Base-by-base conservation (phyloP, 805 yeast species). In the Metschnikowia continentalis region DNA sequence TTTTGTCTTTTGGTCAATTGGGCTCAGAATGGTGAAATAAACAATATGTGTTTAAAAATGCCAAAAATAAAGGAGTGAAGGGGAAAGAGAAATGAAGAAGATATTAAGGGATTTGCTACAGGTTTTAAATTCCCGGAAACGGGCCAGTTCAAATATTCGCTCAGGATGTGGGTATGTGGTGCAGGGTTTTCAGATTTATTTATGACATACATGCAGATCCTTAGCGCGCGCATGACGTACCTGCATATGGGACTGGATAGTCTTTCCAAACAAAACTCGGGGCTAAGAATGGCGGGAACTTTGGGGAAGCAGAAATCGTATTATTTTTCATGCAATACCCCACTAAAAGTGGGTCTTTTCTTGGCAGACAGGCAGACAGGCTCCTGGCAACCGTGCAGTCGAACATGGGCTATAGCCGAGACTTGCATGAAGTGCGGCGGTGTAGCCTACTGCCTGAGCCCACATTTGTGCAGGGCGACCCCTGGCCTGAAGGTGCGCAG, bases 191-290 rank as follows among this genome's bases (percentile, higher is more conserved):
- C 15, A 38, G 41, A 41, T 41, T 41, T 35, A 11, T 30, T 17
- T 17, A 41, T 41, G 6, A 41, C 42, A 40, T 40, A 23, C 44
- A 26, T 41, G 35, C 22, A 30, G 23, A 36, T 30, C 20, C 45
- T 32, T 32, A 17, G 26, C 30, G 45, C 37, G 37, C 37, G 37
- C 45, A 42, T 42, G 45, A 42, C 13, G 36, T 32, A 42, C 30
- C 36, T 42, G 45, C 45, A 42, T 14, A 13, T 7, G 14, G 42
- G 20, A 2, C 13, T 13, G 4, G 41, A 38, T 19, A 20, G 11
- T 19, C 11, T 38, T 13, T 14, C 3, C 30, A 38, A 20, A 19
- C 22, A 17, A 36, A 19, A 2, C 8, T 4, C 1, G 22, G 20
- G 23, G 13, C 6, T 2, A 17, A 36, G 23, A 36, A 36, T 11